These are phyloP conservation scores for Phialocephala sp. DNA, from an alignment of 2,329 filamentous ascomycete genomes.

Conservation along the genomic window DNA sequence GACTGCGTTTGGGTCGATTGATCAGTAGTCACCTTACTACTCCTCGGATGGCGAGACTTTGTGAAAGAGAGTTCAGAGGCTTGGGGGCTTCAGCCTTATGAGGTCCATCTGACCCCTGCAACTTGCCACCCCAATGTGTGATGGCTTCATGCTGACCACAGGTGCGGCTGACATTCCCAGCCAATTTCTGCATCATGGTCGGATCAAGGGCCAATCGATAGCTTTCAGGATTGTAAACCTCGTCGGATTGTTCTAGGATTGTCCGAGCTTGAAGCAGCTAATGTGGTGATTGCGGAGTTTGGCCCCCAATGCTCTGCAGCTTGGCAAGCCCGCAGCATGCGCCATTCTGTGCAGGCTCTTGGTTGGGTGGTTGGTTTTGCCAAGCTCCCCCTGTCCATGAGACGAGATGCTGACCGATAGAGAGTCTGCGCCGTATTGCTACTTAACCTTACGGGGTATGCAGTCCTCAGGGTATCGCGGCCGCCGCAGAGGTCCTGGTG, in stretches of 20 bases:
- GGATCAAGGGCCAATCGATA: not conserved
- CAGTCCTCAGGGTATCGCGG: not conserved
- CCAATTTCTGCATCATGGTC: not conserved
- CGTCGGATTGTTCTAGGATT: not conserved
- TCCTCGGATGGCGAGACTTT: not conserved
- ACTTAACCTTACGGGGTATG: too few species aligned
- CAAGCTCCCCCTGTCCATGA: not conserved
- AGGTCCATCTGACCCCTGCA: not conserved
- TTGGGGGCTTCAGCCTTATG: constrained; percentile 11
- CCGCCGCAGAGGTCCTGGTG: not conserved
- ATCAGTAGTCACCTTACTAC: not conserved
- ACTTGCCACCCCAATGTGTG: not conserved
- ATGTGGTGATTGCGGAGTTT: constrained; percentile 5
- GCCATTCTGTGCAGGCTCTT: not conserved
- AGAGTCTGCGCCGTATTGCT: not conserved
- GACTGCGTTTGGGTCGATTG: not conserved
- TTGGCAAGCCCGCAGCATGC: not conserved
- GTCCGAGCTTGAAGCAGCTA: not conserved
- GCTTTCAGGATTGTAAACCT: not conserved
- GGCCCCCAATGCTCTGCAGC: constrained; percentile 1
- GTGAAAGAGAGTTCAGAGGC: not conserved
- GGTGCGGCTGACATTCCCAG: constrained; percentile 6
- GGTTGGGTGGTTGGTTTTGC: not conserved
- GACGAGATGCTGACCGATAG: not conserved
- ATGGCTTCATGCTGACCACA: constrained; percentile 10